Conservation (phyloP, 1,284 basidiomycete genomes). For the Pseudozyma flocculosa region DNA sequence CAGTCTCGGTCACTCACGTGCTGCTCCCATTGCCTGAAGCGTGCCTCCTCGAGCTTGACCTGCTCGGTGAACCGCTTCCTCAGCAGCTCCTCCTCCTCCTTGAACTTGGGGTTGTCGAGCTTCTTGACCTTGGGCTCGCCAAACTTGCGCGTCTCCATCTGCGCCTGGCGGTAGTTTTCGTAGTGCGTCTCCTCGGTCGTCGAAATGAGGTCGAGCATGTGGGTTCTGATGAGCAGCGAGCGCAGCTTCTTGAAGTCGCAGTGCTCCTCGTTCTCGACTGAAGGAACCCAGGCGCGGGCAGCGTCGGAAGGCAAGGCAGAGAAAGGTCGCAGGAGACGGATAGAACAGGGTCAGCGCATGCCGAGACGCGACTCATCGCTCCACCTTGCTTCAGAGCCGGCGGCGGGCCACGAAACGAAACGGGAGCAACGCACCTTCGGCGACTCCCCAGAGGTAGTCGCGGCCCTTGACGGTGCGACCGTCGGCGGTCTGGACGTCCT, state of each 20-base stretch:
- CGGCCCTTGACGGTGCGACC: conserved; percentile 93
- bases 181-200: conserved; percentile 96
- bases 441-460: conserved; percentile 99
- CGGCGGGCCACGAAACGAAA: too few species aligned
- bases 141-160: conserved; percentile 99
- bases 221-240: conserved; percentile 90
- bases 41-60: conserved; percentile 95
- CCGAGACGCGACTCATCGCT: too few species aligned
- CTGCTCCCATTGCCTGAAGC: conserved; percentile 99
- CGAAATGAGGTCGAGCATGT: conserved; percentile 97
- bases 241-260: conserved; percentile 99
- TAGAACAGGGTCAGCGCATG: too few species aligned
- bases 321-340: too few species aligned
- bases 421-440: conserved; percentile 64
- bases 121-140: conserved; percentile 99
- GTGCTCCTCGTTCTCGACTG: conserved; percentile 92
- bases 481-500: conserved; percentile 87
- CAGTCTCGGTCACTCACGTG: conserved; percentile 83
- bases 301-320: too few species aligned
- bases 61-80: conserved; percentile 98
- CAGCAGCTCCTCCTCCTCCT: conserved; percentile 95
- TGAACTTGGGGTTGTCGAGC: conserved; percentile 99
- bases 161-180: conserved; percentile 94
- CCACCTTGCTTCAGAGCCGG: too few species aligned
- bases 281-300: too few species aligned